Evolutionary conservation across 179 eudicot species (phyloP).

Genomic region (Camellia oleifera): DNA sequence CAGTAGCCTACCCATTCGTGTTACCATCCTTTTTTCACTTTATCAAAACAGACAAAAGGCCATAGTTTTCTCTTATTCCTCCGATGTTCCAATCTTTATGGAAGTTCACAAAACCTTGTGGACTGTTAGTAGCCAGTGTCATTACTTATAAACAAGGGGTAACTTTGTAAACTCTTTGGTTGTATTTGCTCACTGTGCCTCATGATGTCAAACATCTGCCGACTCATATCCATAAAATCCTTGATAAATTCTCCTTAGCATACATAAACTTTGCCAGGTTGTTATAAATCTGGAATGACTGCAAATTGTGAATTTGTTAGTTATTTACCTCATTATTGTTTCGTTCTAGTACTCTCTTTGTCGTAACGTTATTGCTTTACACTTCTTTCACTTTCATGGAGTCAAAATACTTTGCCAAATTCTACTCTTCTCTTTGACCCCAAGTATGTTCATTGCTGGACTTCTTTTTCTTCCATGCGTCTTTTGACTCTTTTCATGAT

Average conservation of each 20-base stretch:
- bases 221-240: neutral
- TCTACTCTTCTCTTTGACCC: neutral
- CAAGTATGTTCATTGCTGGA: neutral
- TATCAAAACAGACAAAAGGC: neutral
- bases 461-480: neutral
- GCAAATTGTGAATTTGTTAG: neutral
- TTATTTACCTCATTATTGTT: neutral
- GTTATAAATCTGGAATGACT: neutral
- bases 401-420: neutral
- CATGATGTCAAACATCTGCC: neutral
- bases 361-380: neutral
- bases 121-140: neutral
- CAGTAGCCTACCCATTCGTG: neutral
- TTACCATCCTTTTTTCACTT: neutral
- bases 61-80: neutral
- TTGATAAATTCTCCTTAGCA: neutral
- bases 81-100: neutral
- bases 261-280: neutral
- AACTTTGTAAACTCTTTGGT: neutral
- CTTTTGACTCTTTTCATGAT: neutral
- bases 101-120: neutral
- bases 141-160: neutral
- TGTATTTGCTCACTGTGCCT: neutral
- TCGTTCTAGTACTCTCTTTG: neutral
- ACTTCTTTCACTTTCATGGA: neutral